These are phyloP conservation scores for Euphorbia lathyris DNA, from an alignment of 345 rosid species.

Conservation along the genomic window DNA sequence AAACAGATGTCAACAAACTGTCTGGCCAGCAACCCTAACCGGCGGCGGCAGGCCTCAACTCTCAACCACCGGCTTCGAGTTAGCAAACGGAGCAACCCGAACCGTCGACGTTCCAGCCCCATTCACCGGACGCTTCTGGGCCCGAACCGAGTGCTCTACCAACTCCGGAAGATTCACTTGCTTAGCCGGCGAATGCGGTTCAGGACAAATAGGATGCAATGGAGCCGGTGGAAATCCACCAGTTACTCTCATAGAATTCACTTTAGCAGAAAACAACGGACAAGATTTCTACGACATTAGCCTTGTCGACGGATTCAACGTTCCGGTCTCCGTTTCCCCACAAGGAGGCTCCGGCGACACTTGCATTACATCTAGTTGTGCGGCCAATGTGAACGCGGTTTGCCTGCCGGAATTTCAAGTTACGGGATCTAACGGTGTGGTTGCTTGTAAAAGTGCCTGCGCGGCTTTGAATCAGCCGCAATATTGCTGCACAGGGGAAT, in stretches of 20 bases:
- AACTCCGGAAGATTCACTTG: conserved; percentile 29
- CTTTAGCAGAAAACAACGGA: conserved; percentile 6
- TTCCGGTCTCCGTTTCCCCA: conserved; percentile 34
- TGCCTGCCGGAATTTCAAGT: conserved; percentile 29
- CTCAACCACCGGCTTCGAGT: conserved; percentile 31
- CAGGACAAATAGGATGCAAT: conserved; percentile 31
- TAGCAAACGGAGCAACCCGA: conserved; percentile 5
- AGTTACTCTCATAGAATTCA: conserved; percentile 30
- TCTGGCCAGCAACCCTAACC: conserved; percentile 42
- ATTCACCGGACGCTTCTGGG: conserved; percentile 43
- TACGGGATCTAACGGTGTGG: conserved; percentile 22
- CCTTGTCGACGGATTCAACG: conserved; percentile 47
- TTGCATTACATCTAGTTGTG: conserved; percentile 25
- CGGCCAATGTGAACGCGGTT: conserved; percentile 25
- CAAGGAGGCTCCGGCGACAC: conserved; percentile 22
- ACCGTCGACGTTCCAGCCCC: conserved; percentile 15
- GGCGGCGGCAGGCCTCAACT: conserved; percentile 13
- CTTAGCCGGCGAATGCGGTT: conserved; percentile 34
- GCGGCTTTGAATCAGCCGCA: conserved; percentile 25
- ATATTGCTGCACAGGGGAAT: conserved; percentile 36
- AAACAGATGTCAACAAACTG: conserved; percentile 33
- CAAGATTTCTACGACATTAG: conserved; percentile 37
- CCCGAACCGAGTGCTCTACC: conserved; percentile 24
- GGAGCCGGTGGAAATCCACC: conserved; percentile 37
- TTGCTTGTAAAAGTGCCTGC: conserved; percentile 47